Conservation (phyloP, 2,329 filamentous ascomycete genomes). For the Hyphodiscus sp. region DNA sequence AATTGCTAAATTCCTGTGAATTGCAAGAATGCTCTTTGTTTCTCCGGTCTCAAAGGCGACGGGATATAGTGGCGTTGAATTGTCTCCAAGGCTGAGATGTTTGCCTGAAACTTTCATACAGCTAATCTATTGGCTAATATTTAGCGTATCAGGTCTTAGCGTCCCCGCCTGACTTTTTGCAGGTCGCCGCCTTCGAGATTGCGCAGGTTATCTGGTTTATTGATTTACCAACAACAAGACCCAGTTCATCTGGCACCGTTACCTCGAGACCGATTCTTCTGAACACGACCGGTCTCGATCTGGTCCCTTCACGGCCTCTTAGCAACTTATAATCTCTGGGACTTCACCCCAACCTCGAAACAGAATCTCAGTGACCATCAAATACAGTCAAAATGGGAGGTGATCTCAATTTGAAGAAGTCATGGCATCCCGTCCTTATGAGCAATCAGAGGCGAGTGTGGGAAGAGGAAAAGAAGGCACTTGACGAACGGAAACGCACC, state of each 20-base stretch:
- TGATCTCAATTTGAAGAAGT: slow-evolving; percentile 91
- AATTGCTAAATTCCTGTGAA: too few relatives aligned
- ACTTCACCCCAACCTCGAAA: too few relatives aligned
- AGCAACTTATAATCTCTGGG: too few relatives aligned
- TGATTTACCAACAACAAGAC: background rate
- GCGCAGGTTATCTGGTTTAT: background rate
- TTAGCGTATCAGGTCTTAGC: background rate
- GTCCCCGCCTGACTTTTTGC: background rate
- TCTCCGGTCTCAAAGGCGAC: background rate
- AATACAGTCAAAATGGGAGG: slow-evolving; percentile 67
- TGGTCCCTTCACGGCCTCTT: too few relatives aligned
- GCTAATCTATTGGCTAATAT: slow-evolving; percentile 4
- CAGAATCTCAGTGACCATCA: background rate
- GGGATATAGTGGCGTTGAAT: slow-evolving; percentile 1
- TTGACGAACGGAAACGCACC: slow-evolving; percentile 91
- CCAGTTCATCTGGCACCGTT: too few relatives aligned
- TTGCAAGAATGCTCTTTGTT: background rate
- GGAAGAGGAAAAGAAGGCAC: slow-evolving; percentile 84
- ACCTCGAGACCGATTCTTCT: too few relatives aligned
- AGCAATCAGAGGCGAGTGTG: slow-evolving; percentile 88
- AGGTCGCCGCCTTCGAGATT: background rate
- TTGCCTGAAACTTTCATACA: slow-evolving; percentile 7
- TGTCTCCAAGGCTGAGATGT: slow-evolving; percentile 11
- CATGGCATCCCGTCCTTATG: slow-evolving; percentile 87
- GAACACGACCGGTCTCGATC: background rate